Base-by-base conservation (phyloP, 331 rosid genomes). In the Phaseolus coccineus region DNA sequence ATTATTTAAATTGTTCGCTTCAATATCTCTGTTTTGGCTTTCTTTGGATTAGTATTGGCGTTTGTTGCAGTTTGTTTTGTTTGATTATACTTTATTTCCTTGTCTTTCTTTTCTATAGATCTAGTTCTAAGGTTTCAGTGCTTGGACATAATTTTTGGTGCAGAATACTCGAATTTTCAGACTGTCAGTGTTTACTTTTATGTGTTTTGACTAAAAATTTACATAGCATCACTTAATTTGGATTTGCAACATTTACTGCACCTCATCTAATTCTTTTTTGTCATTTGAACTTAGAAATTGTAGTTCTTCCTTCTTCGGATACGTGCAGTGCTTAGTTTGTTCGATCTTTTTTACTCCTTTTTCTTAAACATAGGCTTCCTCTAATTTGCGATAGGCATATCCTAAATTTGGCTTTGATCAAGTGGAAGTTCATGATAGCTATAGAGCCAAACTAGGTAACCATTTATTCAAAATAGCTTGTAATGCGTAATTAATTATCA, bases 381-480 rank as follows among this genome's bases (percentile, higher is more conserved):
- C 8, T 9, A 22, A 62, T 31, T 30, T 62, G 13, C 15, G 44
- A 24, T 62, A 31, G 13, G 14, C 66, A 59, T 59, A 59, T 59
- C 22, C 22, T 28, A 59, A 61, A 61, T 30, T 61, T 61, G 42
- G 24, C 24, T 61, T 5, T 61, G 42, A 61, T 61, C 12, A 61
- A 30, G 42, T 30, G 68, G 3, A 59, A 5, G 13, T 27, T 59
- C 68, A 39, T 24, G 35, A 79, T 31, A 57, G 22, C 51, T 58
- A 25, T 27, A 35, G 24, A 62, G 57, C 58, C 15, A 72, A 80
- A 52, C 66, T 72, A 22, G 73, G 30, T 71, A 28, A 39, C 50
- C 58, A 72, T 71, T 50, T 62, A 62, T 48, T 71, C 51, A 33
- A 9, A 79, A 24, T 44, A 47, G 19, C 48, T 59, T 30, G 57